These are phyloP conservation scores for Limnomonas spitsbergensis DNA, from an alignment of 139 green algal species.

Conservation along the genomic window DNA sequence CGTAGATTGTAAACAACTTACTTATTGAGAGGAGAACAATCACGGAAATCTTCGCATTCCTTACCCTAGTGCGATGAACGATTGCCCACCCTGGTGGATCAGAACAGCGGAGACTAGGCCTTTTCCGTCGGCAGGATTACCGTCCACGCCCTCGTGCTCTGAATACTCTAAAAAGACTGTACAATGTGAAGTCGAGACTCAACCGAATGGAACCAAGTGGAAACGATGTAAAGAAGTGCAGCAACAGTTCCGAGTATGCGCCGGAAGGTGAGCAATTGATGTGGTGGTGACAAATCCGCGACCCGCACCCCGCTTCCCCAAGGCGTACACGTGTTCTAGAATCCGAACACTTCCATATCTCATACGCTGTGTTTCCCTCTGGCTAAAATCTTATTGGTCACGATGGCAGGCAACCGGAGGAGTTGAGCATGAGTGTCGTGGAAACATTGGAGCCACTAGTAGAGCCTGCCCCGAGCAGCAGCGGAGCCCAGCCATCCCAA, in stretches of 20 bases:
- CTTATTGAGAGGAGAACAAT: too few species aligned
- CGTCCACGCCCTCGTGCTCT: constrained; percentile 1
- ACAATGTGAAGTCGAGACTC: neutral
- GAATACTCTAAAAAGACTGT: neutral
- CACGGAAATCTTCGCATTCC: too few species aligned
- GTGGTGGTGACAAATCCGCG: too few species aligned
- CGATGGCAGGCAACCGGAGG: neutral
- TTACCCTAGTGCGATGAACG: too few species aligned
- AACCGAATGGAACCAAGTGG: neutral
- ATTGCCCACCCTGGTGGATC: neutral
- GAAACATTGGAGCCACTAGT: constrained; percentile 7
- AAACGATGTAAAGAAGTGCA: constrained; percentile 4
- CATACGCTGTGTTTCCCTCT: too few species aligned
- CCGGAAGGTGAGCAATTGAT: neutral
- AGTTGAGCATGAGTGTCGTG: neutral
- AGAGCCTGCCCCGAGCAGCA: neutral
- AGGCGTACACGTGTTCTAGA: too few species aligned
- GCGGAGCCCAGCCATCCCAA: neutral
- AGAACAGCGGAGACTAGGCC: neutral
- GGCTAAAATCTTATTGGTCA: too few species aligned
- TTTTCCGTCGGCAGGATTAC: neutral
- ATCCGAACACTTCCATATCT: too few species aligned
- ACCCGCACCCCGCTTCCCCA: too few species aligned
- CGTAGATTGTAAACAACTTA: too few species aligned
- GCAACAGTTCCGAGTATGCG: neutral